A percentile compares a stretch with the other conserved stretches of the same genome.
These are phyloP conservation scores for Blastocystis sp. DNA, from an alignment of 352 stramenopile species.

Conservation along the genomic window DNA sequence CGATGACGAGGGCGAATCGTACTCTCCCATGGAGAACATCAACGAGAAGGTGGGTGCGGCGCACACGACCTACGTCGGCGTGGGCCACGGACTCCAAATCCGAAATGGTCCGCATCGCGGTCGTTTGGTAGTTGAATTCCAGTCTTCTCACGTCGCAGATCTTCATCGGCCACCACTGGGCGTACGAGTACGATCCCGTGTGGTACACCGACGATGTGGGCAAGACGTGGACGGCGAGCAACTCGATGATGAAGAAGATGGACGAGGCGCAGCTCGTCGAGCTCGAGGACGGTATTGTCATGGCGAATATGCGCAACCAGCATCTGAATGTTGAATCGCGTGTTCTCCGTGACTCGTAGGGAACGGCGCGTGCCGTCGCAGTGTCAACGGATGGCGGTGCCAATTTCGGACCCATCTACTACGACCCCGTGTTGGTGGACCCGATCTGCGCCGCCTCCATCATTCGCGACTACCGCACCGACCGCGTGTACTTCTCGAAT, in stretches of 20 bases:
- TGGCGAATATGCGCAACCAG: constrained; percentile 34
- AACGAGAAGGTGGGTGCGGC: constrained; percentile 27
- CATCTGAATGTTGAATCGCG: constrained; percentile 2
- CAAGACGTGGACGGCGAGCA: constrained; percentile 4
- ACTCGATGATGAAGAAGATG: constrained; percentile 16
- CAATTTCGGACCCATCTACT: constrained; percentile 2
- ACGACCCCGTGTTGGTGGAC: not conserved
- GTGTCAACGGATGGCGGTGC: constrained; percentile 14
- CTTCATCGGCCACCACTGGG: constrained; percentile 21
- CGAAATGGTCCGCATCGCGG: constrained; percentile 6
- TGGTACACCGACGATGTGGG: constrained; percentile 38
- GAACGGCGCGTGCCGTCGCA: not conserved
- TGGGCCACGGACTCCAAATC: constrained; percentile 34
- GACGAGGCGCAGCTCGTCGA: constrained; percentile 39
- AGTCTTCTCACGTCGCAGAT: not conserved
- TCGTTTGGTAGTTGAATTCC: not conserved
- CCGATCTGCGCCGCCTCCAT: constrained; percentile 35
- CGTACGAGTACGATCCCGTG: constrained; percentile 36
- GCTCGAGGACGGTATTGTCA: constrained; percentile 14
- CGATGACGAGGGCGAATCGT: constrained; percentile 45
- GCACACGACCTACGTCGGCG: constrained; percentile 29
- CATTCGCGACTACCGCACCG: constrained; percentile 31
- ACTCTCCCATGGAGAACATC: constrained; percentile 49
- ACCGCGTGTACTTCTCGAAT: constrained; percentile 33
- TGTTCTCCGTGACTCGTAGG: not conserved